Base-by-base conservation (phyloP, 768 basidiomycete genomes). In the Neoboletus subvelutipes region DNA sequence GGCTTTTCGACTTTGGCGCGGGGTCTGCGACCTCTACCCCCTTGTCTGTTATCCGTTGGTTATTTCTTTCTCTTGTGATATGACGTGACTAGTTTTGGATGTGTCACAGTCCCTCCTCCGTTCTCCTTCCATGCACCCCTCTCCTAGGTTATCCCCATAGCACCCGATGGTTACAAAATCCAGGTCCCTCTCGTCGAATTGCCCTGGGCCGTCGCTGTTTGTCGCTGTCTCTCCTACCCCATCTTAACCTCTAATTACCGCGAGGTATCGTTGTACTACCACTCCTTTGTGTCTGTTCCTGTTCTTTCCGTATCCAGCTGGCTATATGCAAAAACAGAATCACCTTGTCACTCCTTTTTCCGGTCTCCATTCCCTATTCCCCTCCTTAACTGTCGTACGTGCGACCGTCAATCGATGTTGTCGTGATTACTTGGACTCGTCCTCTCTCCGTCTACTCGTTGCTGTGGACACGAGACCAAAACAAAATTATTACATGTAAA, bases 231-330 rank as follows among this genome's bases (percentile, higher is more conserved):
- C 26, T 15, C 28, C 45, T 47, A 28, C 46, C 5, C 49, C 37
- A 43, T 42, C 41, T 46, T 60, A 60, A 47, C 47, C 57, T n/a
- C n/a, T 67, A 61, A 62, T 51, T 52, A 46, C 37, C 5, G 13
- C 45, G 33, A 58, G 64, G 58, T 56, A 57, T 62, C 52, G 50
- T 47, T 69, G 65, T 73, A 71, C 55, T 55, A 64, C 54, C 60
- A 58, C 60, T 64, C 68, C 5, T 60, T 73, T 67, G 59, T 51
- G 58, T 43, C 22, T 45, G n/a, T 15, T 39, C 20, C 39, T 15
- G 47, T 45, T 58, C 12, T 26, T 40, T 26, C 28, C 52, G 52
- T 59, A 52, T 59, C n/a, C 49, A 57, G 52, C 60, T 50, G 39
- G 55, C 52, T 36, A 54, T 48, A 58, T 51, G 47, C 43, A 59